phyloP scores from a whole-genome alignment of 208 protist genomes.

The Trichomonas vaginalis region DNA sequence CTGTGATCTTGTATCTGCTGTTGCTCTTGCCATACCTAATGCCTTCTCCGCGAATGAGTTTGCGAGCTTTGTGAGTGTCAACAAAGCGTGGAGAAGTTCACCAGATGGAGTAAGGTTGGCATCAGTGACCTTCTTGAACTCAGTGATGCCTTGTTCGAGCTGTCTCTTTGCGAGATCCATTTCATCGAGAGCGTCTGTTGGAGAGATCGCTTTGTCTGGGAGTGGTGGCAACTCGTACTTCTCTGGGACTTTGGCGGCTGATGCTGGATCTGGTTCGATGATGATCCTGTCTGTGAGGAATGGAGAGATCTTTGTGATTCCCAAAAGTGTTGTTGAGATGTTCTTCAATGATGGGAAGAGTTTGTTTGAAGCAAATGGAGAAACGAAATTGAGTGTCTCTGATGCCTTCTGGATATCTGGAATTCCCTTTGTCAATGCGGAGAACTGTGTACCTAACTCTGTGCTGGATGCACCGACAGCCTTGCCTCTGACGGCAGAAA shows the following conservation, averaged over 20 bases:
- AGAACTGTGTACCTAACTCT: not conserved
- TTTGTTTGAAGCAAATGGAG: not conserved
- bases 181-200: not conserved
- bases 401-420: not conserved
- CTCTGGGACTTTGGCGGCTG: not conserved
- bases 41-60: conserved; percentile 6
- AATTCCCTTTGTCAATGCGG: not conserved
- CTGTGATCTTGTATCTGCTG: not conserved
- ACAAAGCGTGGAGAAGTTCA: not conserved
- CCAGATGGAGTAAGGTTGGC: not conserved
- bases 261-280: not conserved
- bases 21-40: not conserved
- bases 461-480: not conserved
- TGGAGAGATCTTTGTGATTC: not conserved
- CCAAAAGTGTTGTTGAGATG: not conserved
- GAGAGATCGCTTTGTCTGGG: not conserved
- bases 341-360: not conserved
- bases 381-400: not conserved
- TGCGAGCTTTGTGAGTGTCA: not conserved
- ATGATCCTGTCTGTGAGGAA: not conserved
- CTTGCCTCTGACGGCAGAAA: not conserved
- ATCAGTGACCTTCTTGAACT: not conserved
- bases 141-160: not conserved
- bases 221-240: not conserved
- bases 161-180: not conserved